A percentile compares a stretch with the other conserved stretches of the same genome.
phyloP scores from a whole-genome alignment of 495 filamentous ascomycete genomes.

The Parathielavia hyrcaniae region DNA sequence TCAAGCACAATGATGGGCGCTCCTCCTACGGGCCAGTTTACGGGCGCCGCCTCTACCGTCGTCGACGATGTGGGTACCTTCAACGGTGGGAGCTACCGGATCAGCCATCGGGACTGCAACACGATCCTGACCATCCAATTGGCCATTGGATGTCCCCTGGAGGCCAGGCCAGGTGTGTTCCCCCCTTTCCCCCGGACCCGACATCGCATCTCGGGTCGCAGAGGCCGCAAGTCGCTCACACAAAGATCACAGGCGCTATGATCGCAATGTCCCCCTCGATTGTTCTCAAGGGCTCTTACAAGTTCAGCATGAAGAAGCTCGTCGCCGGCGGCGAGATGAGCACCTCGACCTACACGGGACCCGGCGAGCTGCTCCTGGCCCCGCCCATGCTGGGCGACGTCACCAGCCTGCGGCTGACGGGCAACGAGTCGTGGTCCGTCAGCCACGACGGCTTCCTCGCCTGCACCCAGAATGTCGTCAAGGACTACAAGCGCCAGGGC shows the following conservation, averaged over 20 bases:
- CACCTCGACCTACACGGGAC: slow-evolving; percentile 78
- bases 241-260: slow-evolving; percentile 60
- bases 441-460: slow-evolving; percentile 76
- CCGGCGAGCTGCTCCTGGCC: slow-evolving; percentile 81
- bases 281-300: slow-evolving; percentile 69
- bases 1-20: slow-evolving; percentile 33
- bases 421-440: slow-evolving; percentile 69
- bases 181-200: neutral
- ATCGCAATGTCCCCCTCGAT: slow-evolving; percentile 90
- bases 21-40: slow-evolving; percentile 45
- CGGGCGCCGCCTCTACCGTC: slow-evolving; percentile 49
- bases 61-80: slow-evolving; percentile 86
- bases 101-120: slow-evolving; percentile 89
- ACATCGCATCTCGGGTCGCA: no score
- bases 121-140: slow-evolving; percentile 83
- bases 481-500: slow-evolving; percentile 80
- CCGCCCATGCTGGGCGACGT: slow-evolving; percentile 81
- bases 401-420: slow-evolving; percentile 65
- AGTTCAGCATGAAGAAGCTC: slow-evolving; percentile 80
- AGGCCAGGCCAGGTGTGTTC: slow-evolving; percentile 66
- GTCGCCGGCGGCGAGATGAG: slow-evolving; percentile 75
- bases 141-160: slow-evolving; percentile 79
- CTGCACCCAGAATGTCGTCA: slow-evolving; percentile 66
- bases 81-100: slow-evolving; percentile 89
- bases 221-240: neutral